Evolutionary conservation across 2,329 filamentous ascomycete species (phyloP), one percentile per base, ranked within the genome.

Genomic region (Aspergillus melleus): DNA sequence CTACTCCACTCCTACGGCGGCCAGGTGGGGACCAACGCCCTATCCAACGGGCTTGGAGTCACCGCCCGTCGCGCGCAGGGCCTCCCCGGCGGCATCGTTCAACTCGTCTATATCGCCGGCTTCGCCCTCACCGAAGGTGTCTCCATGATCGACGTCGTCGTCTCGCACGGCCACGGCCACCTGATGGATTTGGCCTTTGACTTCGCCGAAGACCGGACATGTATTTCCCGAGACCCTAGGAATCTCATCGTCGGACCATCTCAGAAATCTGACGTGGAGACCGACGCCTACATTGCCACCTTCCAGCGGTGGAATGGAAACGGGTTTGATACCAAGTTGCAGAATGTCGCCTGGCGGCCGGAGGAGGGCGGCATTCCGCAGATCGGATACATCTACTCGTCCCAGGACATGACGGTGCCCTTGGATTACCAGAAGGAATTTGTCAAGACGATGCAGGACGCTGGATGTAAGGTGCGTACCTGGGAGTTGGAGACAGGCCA

Each of bases 301-400:
- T 29, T 60, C 4, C 12, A n/a, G 52, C 49, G 52, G 22, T 60
- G 58, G 52, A 62, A 62, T 42, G 61, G 61, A 10, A 50, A 32
- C 14, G 42, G 29, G 14, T 52, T 57, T 58, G 55, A 55, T 49
- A 50, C 55, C 39, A n/a, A 36, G 1, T 20, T 57, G 8, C 8
- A 54, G 14, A 42, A 26, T 2, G 39, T 19, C 16, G 58, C 49
- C 9, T 57, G 58, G 39, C 16, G 52, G 11, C 30, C 30, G 30
- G 30, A 36, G 11, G 11, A 36, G 11, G 30, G 30, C 30, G 52
- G 44, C 3, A 54, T 54, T 2, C 39, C 52, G 2, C 30, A 36
- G 30, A 24, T 54, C 2, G 16, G 14, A 12, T 54, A 54, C 5
- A n/a, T 54, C 14, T 44, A 8, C 14, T 10, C 20, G 1, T 30